Base-by-base conservation (phyloP, 192 early-diverging fungal genomes). In the Spizellomyces sp. region DNA sequence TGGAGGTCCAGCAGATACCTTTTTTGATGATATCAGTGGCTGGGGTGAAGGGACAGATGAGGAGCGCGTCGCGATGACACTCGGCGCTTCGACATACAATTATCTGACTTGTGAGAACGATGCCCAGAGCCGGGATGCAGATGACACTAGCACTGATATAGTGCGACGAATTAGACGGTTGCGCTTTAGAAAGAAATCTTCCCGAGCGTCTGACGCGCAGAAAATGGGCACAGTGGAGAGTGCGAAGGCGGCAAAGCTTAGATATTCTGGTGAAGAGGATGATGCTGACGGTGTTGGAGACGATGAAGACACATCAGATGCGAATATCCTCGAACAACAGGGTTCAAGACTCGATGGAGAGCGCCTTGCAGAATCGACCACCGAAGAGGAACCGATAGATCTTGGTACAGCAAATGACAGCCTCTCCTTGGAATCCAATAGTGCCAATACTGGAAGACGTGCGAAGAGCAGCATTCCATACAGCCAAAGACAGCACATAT, bases 21-120 rank as follows among this genome's bases (percentile, higher is more conserved):
- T 54, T 54, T 54, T 54, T 54, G 50, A 54, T 54, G 50, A 54
- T 54, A 54, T 54, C 17, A n/a, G 14, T 19, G 50, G 50, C 12
- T 54, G 50, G 50, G 17, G 50, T 54, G 50, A 54, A 19, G 50
- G 14, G 14, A 54, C 17, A 19, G 50, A 54, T 19, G 50, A 54
- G 12, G 50, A 54, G 17, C 12, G 17, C 17, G 17, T 54, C 2
- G 17, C 50, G 2, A 54, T n/a, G 12, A 54, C 17, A 19, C 50
- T 54, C 1, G 50, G 50, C 14, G 50, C 1, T 0, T 54, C 50
- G 50, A n/a, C 50, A 2, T 54, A 54, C 50, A 54, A 19, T 19
- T 54, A 54, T 54, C 50, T 54, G 50, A 54, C 50, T 19, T 54
- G 50, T 54, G 50, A 36, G 27, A 36, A 36, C 27, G 27, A 54